Conservation (phyloP, 495 filamentous ascomycete species). For the Xylaria nigripes region DNA sequence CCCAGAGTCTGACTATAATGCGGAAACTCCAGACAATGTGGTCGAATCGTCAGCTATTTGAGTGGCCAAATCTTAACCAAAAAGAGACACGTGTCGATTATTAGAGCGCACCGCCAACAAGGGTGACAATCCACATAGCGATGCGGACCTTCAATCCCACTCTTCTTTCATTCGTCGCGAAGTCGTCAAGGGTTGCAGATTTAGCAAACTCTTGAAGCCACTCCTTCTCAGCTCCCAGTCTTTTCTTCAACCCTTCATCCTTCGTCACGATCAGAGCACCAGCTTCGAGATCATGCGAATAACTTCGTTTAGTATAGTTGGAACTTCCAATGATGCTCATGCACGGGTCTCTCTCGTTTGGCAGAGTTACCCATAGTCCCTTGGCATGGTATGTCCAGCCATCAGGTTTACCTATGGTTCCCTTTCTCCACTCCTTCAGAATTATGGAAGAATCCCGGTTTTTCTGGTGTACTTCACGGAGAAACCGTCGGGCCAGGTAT, state of each 20-base stretch:
- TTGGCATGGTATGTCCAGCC: constrained; percentile 99
- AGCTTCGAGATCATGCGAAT: constrained; percentile 82
- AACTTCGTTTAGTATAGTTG: constrained; percentile 93
- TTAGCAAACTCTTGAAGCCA: constrained; percentile 68
- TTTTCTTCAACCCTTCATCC: constrained; percentile 62
- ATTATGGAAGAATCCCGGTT: constrained; percentile 54
- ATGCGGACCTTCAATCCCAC: constrained; percentile 79
- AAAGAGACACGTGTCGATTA: not conserved
- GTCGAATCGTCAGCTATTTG: not conserved
- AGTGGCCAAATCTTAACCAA: not conserved
- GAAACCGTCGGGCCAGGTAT: constrained; percentile 71
- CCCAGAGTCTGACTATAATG: not conserved
- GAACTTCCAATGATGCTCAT: constrained; percentile 81
- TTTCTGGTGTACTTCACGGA: constrained; percentile 56
- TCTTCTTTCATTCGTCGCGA: constrained; percentile 67
- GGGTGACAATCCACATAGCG: constrained; percentile 81
- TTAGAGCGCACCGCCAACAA: constrained; percentile 62
- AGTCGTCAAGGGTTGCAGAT: constrained; percentile 61
- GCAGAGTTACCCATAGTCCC: constrained; percentile 84
- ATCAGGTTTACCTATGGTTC: constrained; percentile 65
- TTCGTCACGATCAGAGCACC: constrained; percentile 77
- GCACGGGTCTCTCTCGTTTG: constrained; percentile 51
- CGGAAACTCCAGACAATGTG: not conserved
- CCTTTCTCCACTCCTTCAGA: constrained; percentile 81
- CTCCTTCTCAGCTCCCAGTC: constrained; percentile 66